A percentile compares a stretch with the other conserved stretches of the same genome.
These are phyloP conservation scores for Pseudozyma sp. DNA, from an alignment of 1,284 basidiomycete genomes.

Conservation along the genomic window DNA sequence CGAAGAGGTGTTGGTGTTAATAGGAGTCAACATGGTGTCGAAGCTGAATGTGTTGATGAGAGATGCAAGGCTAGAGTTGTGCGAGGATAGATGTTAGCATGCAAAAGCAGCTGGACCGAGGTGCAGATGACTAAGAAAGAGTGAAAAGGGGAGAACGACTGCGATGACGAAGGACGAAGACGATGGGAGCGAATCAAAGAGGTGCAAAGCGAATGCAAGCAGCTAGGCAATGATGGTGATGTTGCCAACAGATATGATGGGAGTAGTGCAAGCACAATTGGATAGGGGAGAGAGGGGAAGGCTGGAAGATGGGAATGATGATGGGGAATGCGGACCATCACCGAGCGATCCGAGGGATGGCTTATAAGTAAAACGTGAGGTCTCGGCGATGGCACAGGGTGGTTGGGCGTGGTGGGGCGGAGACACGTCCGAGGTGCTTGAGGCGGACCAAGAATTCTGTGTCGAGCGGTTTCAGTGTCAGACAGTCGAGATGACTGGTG, in stretches of 20 bases:
- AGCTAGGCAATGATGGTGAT: slow-evolving; percentile 9
- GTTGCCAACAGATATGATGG: slow-evolving; percentile 37
- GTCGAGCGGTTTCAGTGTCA: slow-evolving; percentile 38
- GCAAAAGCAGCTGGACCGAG: slow-evolving; percentile 21
- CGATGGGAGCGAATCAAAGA: slow-evolving; percentile 17
- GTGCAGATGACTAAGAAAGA: slow-evolving; percentile 14
- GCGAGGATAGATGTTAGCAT: slow-evolving; percentile 7
- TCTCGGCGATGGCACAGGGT: slow-evolving; percentile 37
- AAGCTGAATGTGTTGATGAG: not conserved
- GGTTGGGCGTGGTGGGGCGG: slow-evolving; percentile 19
- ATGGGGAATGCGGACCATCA: slow-evolving; percentile 35
- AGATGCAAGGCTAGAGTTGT: not conserved
- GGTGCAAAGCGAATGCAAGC: slow-evolving; percentile 21
- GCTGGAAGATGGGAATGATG: slow-evolving; percentile 26
- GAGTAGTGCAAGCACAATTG: slow-evolving; percentile 20
- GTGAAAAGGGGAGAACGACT: not conserved
- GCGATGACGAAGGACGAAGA: slow-evolving; percentile 20
- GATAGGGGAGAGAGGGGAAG: slow-evolving; percentile 13
- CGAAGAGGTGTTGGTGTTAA: slow-evolving; percentile 46
- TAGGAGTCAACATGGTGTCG: slow-evolving; percentile 47
- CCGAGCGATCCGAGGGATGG: slow-evolving; percentile 48
- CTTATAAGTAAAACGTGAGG: slow-evolving; percentile 37
- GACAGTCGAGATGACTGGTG: slow-evolving; percentile 9
- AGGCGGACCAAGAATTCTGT: slow-evolving; percentile 28
- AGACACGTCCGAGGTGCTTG: slow-evolving; percentile 46